Conservation (phyloP, 73 alveolate species). For the Diophrys sp. region DNA sequence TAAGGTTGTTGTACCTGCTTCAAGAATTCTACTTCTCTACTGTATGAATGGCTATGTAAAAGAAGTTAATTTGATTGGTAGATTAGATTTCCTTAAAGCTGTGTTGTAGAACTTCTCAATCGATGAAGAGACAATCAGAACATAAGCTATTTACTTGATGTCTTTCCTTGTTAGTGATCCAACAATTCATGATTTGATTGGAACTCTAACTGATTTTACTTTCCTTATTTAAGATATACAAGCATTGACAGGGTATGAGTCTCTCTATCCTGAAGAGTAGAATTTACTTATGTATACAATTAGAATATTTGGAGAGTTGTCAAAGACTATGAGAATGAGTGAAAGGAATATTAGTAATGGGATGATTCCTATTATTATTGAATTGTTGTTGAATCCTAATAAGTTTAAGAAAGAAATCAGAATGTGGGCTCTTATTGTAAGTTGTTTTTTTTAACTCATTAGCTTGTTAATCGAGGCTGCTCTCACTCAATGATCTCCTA, state of each 20-base stretch:
- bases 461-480: constrained; percentile 32
- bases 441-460: background rate
- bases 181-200: constrained; percentile 19
- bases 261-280: constrained; percentile 30
- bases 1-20: constrained; percentile 9
- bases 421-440: constrained; percentile 30
- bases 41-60: constrained; percentile 24
- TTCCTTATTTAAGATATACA: constrained; percentile 27
- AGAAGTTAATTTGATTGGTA: constrained; percentile 15
- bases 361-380: constrained; percentile 26
- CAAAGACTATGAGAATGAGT: constrained; percentile 23
- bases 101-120: constrained; percentile 18
- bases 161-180: constrained; percentile 10
- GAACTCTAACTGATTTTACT: constrained; percentile 18
- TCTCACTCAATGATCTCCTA: constrained; percentile 6
- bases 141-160: constrained; percentile 14
- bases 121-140: constrained; percentile 34
- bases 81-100: constrained; percentile 18
- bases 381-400: background rate
- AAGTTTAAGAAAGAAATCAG: constrained; percentile 30
- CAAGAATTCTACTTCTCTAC: constrained; percentile 19
- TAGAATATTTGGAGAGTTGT: constrained; percentile 38
- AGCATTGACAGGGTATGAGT: constrained; percentile 7
- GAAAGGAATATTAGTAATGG: constrained; percentile 27
- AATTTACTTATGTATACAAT: constrained; percentile 20